Base-by-base conservation (phyloP, 2,329 filamentous ascomycete species). In the Calonectria pauciramosa region DNA sequence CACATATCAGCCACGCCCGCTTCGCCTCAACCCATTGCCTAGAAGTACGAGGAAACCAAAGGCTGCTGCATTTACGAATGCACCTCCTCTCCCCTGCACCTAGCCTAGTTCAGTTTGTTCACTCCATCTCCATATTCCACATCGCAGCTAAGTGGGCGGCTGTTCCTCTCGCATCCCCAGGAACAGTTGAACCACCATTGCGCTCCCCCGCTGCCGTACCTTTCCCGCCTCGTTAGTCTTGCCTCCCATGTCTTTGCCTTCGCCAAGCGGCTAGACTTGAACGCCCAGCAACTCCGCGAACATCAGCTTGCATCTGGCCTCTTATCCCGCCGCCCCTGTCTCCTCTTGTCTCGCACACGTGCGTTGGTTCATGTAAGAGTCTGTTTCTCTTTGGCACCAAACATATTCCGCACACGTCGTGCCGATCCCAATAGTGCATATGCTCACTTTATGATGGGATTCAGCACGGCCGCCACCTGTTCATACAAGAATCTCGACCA, bases 1-100 rank as follows among this genome's bases (percentile, higher is more conserved):
- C 79, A 79, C 67, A 70, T 70, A 9, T 72, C 73, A 72, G 69
- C 67, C 71, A 47, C 64, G 20, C 36, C 70, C 59, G 32, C 38
- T 6, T 20, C 44, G 16, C 49, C 59, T 66, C 30, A 59, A 28
- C 59, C 59, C 28, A 67, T 49, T n/a, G 28, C 63, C 51, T 66
- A n/a, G 32, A n/a, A 59, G 44, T 63, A 30, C 23, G 69, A 49
- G 38, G 30, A 47, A 36, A 28, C n/a, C n/a, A 26, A n/a, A 14
- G n/a, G 41, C 13, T 32, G 2, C 30, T 54, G 49, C 54, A 30
- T 59, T 51, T 66, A 16, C 28, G 30, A 52, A 47, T 51, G 23
- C 38, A 34, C 30, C 38, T 28, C 54, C 30, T 44, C 69, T 65
- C 16, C 64, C 64, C 20, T 28, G 14, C 54, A 23, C 54, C 70